phyloP scores from a whole-genome alignment of 352 stramenopile species.

The Phytophthora litchii region DNA sequence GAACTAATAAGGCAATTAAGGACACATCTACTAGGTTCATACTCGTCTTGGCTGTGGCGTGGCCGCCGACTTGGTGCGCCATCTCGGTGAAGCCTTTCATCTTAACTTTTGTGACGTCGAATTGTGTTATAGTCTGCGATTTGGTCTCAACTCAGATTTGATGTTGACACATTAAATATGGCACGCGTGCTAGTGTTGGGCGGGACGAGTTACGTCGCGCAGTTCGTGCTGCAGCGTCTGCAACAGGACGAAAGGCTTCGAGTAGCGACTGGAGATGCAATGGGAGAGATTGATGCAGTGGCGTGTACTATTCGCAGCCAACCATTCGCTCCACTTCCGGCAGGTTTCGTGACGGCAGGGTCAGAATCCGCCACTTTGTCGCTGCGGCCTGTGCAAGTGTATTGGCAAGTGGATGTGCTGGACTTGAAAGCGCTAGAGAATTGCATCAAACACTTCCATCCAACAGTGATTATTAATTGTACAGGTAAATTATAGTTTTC shows the following conservation, averaged over 20 bases:
- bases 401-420: constrained; percentile 45
- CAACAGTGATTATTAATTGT: constrained; percentile 63
- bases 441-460: constrained; percentile 46
- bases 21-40: neutral
- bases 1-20: neutral
- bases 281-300: constrained; percentile 13
- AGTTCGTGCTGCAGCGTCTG: constrained; percentile 58
- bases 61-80: constrained; percentile 81
- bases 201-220: constrained; percentile 68
- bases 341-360: constrained; percentile 29
- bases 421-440: constrained; percentile 32
- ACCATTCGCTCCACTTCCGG: constrained; percentile 25
- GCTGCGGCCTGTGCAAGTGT: constrained; percentile 41
- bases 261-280: neutral
- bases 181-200: constrained; percentile 59
- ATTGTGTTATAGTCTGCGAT: constrained; percentile 9
- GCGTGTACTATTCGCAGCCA: constrained; percentile 49
- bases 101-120: constrained; percentile 3
- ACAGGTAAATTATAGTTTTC: constrained; percentile 37
- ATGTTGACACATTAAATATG: constrained; percentile 13
- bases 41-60: constrained; percentile 76
- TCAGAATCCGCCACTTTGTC: neutral
- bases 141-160: constrained; percentile 16
- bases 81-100: constrained; percentile 49
- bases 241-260: constrained; percentile 11